These are phyloP conservation scores for Pseudofabraea citricarpa DNA, from an alignment of 2,329 filamentous ascomycete genomes.

Conservation along the genomic window DNA sequence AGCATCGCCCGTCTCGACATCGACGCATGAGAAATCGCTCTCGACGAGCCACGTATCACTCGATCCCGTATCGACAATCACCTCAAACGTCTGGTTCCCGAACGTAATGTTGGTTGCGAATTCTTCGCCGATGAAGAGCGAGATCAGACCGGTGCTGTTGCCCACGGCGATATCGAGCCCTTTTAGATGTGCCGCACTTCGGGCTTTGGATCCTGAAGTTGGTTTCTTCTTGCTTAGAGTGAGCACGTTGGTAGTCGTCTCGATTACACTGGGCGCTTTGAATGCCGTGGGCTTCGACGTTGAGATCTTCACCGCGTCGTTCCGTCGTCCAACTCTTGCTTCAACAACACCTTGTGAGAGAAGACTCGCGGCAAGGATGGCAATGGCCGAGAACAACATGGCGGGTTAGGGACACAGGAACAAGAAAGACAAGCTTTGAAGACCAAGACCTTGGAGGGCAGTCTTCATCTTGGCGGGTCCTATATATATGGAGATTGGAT, in stretches of 20 bases:
- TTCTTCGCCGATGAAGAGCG: background rate
- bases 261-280: background rate
- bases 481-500: too few relatives aligned
- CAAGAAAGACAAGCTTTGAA: background rate
- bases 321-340: background rate
- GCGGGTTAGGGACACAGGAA: background rate
- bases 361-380: background rate
- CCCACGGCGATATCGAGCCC: background rate
- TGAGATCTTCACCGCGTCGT: background rate
- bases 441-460: background rate
- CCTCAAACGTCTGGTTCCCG: slow-evolving; percentile 29
- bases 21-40: slow-evolving; percentile 30
- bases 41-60: slow-evolving; percentile 40
- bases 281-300: background rate
- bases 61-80: slow-evolving; percentile 41
- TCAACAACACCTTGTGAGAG: background rate
- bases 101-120: slow-evolving; percentile 18
- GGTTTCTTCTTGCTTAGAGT: background rate
- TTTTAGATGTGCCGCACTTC: background rate
- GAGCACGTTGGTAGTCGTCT: background rate
- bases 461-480: background rate
- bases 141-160: background rate
- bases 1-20: slow-evolving; percentile 16
- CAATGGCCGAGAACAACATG: background rate
- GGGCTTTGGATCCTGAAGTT: background rate